A percentile compares a stretch with the other conserved stretches of the same genome.
phyloP scores from a whole-genome alignment of 352 stramenopile genomes.

The Plasmopara viticola region DNA sequence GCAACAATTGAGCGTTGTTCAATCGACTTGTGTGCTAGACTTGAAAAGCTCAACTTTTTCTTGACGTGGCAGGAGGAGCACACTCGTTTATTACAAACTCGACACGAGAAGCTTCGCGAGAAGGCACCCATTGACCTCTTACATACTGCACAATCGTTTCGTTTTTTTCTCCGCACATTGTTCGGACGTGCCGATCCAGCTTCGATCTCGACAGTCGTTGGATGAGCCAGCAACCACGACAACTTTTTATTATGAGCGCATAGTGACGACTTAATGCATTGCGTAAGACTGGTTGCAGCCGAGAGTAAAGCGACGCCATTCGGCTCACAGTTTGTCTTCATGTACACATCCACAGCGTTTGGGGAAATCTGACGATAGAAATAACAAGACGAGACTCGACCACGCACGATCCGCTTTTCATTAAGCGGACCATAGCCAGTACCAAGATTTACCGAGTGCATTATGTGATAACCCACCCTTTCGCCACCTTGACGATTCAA shows the following conservation, averaged over 20 bases:
- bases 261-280: constrained; percentile 25
- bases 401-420: constrained; percentile 28
- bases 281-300: constrained; percentile 31
- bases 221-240: constrained; percentile 32
- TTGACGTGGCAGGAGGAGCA: constrained; percentile 31
- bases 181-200: constrained; percentile 13
- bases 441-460: constrained; percentile 40
- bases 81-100: constrained; percentile 26
- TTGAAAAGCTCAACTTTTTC: constrained; percentile 35
- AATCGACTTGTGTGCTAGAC: constrained; percentile 23
- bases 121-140: constrained; percentile 25
- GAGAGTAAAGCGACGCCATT: constrained; percentile 29
- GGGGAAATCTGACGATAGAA: constrained; percentile 33
- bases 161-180: constrained; percentile 16
- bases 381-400: constrained; percentile 37
- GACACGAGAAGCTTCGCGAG: constrained; percentile 22
- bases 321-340: constrained; percentile 40
- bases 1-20: constrained; percentile 26
- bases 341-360: constrained; percentile 40
- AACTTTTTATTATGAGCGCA: constrained; percentile 55
- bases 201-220: constrained; percentile 10
- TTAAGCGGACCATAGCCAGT: constrained; percentile 25
- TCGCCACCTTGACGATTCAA: constrained; percentile 33
- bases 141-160: constrained; percentile 30
- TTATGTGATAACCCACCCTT: constrained; percentile 49